Conservation (phyloP, 805 yeast genomes). For the Zygosaccharomyces bailii region DNA sequence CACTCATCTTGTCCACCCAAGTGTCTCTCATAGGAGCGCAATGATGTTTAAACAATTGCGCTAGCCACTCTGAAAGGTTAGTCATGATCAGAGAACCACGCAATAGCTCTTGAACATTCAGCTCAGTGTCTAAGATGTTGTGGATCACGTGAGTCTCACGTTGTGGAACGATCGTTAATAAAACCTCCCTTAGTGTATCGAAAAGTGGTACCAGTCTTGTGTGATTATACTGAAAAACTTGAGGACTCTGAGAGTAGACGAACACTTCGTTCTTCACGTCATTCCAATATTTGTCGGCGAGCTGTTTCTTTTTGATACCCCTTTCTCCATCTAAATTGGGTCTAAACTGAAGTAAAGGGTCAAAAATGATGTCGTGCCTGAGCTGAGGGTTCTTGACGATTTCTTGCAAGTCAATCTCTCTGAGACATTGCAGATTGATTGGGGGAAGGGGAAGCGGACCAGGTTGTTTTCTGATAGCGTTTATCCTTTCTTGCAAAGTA, state of each 20-base stretch:
- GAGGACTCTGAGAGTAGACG: conserved; percentile 37
- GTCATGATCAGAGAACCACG: conserved; percentile 72
- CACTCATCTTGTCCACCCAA: conserved; percentile 81
- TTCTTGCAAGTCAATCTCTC: conserved; percentile 84
- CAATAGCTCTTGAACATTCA: conserved; percentile 69
- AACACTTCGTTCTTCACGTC: conserved; percentile 68
- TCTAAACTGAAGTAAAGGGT: conserved; percentile 86
- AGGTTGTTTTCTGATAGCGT: conserved; percentile 20
- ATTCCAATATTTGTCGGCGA: conserved; percentile 81
- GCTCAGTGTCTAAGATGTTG: conserved; percentile 71
- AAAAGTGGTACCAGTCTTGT: conserved; percentile 64
- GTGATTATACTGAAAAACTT: conserved; percentile 32
- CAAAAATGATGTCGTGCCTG: conserved; percentile 89
- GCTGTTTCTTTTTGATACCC: conserved; percentile 69
- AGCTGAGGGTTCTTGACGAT: conserved; percentile 88
- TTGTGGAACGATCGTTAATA: conserved; percentile 70
- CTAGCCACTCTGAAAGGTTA: conserved; percentile 68
- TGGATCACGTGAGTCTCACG: conserved; percentile 66
- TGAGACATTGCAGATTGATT: conserved; percentile 71
- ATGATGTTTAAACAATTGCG: conserved; percentile 74
- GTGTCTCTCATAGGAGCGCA: conserved; percentile 95
- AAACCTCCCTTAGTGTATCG: conserved; percentile 71
- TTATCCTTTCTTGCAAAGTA: conserved; percentile 28
- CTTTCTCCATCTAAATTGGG: conserved; percentile 90
- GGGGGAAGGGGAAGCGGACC: conserved; percentile 65